Evolutionary conservation across 2,329 filamentous ascomycete species (phyloP), one percentile per base, ranked within the genome.

Genomic region (Colletotrichum shisoi): DNA sequence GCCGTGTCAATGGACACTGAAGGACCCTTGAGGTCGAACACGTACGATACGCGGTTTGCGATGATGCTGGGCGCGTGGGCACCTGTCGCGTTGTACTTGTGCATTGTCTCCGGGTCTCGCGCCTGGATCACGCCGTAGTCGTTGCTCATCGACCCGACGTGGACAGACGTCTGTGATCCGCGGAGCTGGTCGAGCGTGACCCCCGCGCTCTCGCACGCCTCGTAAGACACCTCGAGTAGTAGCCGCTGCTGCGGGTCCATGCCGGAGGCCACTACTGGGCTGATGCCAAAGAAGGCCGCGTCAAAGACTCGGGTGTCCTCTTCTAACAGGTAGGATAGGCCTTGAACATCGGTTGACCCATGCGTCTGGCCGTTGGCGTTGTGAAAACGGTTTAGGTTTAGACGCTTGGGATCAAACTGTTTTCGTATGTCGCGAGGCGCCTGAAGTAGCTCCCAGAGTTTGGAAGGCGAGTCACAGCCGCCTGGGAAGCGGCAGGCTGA

Each of bases 1-100:
- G 80, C 83, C 0, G 83, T 85, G 66, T 85, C 82, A 4, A 85
- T 74, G 2, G 82, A 82, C 72, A 83, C 75, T 46, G 79, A 81
- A 0, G 82, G 79, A 0, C 83, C 82, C 4, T 71, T 70, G 60
- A 83, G 77, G 71, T 84, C 77, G 69, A 80, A 83, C 57, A 79
- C 80, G 71, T 83, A 82, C 4, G 79, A 82, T 6, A 84, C 70
- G 37, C 82, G 76, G 70, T 83, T 83, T 0, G 80, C 74, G 5
- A 81, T 56, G 37, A 82, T 79, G 6, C 76, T 76, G 11, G 76
- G 69, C 31, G 70, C 73, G 2, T 76, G 76, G 21, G 76, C 78
- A 68, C 81, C 81, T 1, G 80, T 81, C 24, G 78, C 78, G 57
- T 76, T 75, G 71, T 82, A 81, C 67, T 78, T 71, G 3, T 76